Conservation (phyloP, 2,329 filamentous ascomycete species). For the Zasmidium citrigriseum region DNA sequence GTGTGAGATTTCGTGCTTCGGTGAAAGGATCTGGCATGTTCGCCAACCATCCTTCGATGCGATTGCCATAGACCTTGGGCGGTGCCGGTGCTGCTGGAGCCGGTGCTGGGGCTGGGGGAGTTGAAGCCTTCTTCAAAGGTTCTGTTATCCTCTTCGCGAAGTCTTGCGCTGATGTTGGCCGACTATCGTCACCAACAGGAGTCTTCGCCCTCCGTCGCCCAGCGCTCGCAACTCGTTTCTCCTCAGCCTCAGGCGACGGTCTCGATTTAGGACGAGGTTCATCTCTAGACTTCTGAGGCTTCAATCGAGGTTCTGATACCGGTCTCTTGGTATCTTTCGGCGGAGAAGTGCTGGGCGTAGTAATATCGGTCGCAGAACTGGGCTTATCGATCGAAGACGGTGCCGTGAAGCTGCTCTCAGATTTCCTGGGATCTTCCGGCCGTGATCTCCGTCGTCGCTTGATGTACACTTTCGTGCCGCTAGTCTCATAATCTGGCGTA, state of each 20-base stretch:
- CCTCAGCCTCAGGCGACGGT: conserved; percentile 12
- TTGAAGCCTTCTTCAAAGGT: conserved; percentile 17
- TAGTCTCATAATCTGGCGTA: conserved; percentile 33
- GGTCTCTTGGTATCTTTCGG: conserved; percentile 10
- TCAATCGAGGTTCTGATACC: conserved; percentile 22
- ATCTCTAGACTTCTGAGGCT: conserved; percentile 13
- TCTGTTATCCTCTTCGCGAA: conserved; percentile 26
- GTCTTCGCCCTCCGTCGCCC: conserved; percentile 16
- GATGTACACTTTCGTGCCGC: conserved; percentile 36
- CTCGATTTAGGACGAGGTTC: conserved; percentile 5
- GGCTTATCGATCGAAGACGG: conserved; percentile 31
- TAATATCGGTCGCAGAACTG: conserved; percentile 34
- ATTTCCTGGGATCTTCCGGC: conserved; percentile 19
- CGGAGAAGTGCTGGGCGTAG: conserved; percentile 28
- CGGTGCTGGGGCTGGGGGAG: conserved; percentile 19
- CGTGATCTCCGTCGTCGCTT: conserved; percentile 29
- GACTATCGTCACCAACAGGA: conserved; percentile 9
- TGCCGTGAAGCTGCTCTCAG: conserved; percentile 32
- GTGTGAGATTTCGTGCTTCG: conserved; percentile 37
- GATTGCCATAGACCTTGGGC: conserved; percentile 49
- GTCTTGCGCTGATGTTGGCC: conserved; percentile 21
- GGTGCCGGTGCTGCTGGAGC: conserved; percentile 24
- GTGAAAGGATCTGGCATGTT: conserved; percentile 37
- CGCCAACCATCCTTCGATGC: conserved; percentile 65
- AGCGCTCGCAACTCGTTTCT: conserved; percentile 8